Evolutionary conservation across 2,329 filamentous ascomycete genomes (phyloP).

Genomic region (Purpureocillium takamizusanense): DNA sequence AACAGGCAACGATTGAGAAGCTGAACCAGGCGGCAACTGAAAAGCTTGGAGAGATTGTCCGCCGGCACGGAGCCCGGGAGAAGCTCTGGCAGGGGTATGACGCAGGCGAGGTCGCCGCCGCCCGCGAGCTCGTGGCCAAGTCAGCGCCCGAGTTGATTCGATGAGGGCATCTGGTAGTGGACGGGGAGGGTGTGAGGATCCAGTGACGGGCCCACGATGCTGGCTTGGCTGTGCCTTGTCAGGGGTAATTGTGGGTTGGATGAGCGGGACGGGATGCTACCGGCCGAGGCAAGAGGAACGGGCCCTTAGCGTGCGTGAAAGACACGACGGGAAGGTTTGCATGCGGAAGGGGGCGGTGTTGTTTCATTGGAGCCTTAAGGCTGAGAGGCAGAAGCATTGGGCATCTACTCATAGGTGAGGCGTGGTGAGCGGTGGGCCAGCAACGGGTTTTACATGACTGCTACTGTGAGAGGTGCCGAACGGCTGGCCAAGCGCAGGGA

Average conservation of each 20-base stretch:
- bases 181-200: slow-evolving; percentile 1
- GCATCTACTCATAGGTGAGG: background rate
- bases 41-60: slow-evolving; percentile 70
- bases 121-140: slow-evolving; percentile 54
- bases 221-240: background rate
- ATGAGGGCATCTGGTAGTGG: slow-evolving; percentile 17
- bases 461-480: too few species aligned
- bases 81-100: slow-evolving; percentile 66
- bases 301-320: background rate
- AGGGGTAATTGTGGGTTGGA: background rate
- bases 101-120: slow-evolving; percentile 61
- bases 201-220: slow-evolving; percentile 5
- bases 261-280: background rate
- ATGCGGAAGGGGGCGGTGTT: background rate
- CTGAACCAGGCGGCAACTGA: slow-evolving; percentile 64
- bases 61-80: slow-evolving; percentile 50
- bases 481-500: too few species aligned
- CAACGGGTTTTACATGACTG: too few species aligned
- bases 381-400: slow-evolving; percentile 1
- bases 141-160: slow-evolving; percentile 35
- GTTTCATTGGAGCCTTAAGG: slow-evolving; percentile 1
- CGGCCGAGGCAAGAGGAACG: background rate
- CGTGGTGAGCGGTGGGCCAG: too few species aligned
- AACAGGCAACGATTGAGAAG: slow-evolving; percentile 50
- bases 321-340: background rate